Base-by-base conservation (phyloP, 2,329 filamentous ascomycete genomes). In the Sporothrix inflata region DNA sequence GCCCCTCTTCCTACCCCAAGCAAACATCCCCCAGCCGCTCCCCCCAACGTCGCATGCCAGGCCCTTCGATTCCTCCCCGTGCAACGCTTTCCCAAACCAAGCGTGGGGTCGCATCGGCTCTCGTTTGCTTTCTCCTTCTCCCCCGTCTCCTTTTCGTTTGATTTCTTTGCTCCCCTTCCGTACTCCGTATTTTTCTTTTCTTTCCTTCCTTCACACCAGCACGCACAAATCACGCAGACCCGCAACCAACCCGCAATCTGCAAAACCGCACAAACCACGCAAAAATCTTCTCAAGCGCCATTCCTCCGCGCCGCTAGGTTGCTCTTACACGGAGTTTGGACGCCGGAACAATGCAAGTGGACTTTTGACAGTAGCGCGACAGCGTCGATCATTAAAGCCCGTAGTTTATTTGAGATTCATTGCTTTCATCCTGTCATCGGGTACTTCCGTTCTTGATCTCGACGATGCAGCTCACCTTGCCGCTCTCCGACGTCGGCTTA, bases 221-320 rank as follows among this genome's bases (percentile, higher is more conserved):
- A 57, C 24, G 53, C 53, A 57, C 24, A 57, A 57, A 57, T 34
- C 12, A 34, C 53, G 27, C 53, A 34, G 53, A 8, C 27, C 27
- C 27, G 14, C 55, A 38, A n/a, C 5, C 55, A 38, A 38, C 27
- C 27, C 30, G 30, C 53, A 53, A 19, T 57, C 53, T 57, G 27
- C 53, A 40, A 40, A 12, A 3, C 34, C 19, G 60, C 60, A 63
- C 60, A 63, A 63, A 40, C 34, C 60, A 63, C 60, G 60, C 34
- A 63, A 40, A 60, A 63, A 42, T n/a, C 60, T 63, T 63, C 60
- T 63, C 60, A 63, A 63, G 60, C 60, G n/a, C 60, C 60, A 45
- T 60, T 60, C 24, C 30, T n/a, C 55, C 27, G 55, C 16, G n/a
- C 21, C 49, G 49, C 49, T 53, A 57, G 14, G 27, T 27, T 38